Base-by-base conservation (phyloP, 2,329 filamentous ascomycete genomes). In the Pseudocercospora macadamiae region DNA sequence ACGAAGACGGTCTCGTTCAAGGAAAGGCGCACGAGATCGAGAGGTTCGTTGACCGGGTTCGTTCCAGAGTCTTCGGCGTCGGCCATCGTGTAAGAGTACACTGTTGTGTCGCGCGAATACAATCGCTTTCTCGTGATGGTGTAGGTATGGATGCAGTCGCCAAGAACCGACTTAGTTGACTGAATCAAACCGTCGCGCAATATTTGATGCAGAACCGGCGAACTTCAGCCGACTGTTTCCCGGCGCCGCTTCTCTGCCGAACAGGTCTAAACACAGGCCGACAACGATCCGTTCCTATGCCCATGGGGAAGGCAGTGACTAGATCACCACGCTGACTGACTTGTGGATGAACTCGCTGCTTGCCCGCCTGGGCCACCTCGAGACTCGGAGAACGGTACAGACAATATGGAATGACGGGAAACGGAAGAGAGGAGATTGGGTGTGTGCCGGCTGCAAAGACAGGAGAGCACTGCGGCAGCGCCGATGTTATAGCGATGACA, bases 1-100 rank as follows among this genome's bases (percentile, higher is more conserved):
- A 99, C 93, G 77, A 97, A 96, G 52, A 99, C 95, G 45, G 95
- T 86, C 77, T 99, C 95, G 76, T 97, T 93, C 48, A 99, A 85
- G 67, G 93, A 91, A 57, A 99, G 86, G 68, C 93, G 91, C 68
- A 99, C 95, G 39, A 99, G 87, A 76, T 97, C 95, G 72, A 99
- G 89, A 55, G 96, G 93, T 80, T 99, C 93, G 54, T 93, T 88
- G 57, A 92, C 89, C 55, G 73, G 70, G 58, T 73, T 72, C 67
- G 83, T 81, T 53, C 81, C 75, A 59, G 85, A 81, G 66, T 88
- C 86, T 73, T 89, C 90, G 64, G 82, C 84, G 77, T 96, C 93
- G 69, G 93, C 90, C 93, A 97, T 97, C 3, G 44, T 44, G 30
- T 6, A 32, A 32, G 28, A n/a, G n/a, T n/a, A n/a, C n/a, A n/a